These are phyloP conservation scores for Diospyros lotus DNA, from an alignment of 148 eudicot genomes.

Conservation along the genomic window DNA sequence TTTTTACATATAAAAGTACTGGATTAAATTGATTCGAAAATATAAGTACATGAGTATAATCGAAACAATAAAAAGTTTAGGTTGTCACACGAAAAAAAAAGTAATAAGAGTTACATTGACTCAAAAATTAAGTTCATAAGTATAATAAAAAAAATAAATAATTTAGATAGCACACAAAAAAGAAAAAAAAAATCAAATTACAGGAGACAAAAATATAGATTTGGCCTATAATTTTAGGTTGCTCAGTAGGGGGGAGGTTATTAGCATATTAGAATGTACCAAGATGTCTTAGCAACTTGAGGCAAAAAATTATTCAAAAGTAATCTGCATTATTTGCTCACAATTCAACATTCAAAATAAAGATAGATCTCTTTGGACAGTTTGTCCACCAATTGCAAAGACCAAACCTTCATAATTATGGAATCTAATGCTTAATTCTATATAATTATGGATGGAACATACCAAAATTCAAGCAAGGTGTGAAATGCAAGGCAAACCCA, in stretches of 20 bases:
- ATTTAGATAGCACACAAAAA: no score
- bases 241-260: neutral
- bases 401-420: neutral
- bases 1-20: no score
- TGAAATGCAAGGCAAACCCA: neutral
- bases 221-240: no score
- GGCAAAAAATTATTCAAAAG: conserved; percentile 3
- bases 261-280: conserved; percentile 1
- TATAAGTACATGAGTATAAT: no score
- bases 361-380: neutral
- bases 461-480: neutral
- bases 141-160: no score
- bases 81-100: no score
- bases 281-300: conserved; percentile 5
- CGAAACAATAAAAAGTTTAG: no score
- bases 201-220: no score
- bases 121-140: no score
- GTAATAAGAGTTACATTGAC: no score
- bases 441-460: neutral
- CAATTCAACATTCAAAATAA: neutral
- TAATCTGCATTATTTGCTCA: neutral
- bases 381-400: neutral
- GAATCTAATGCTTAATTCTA: conserved; percentile 8
- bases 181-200: no score
- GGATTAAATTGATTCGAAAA: no score